Evolutionary conservation across 441 rosid genomes (phyloP), one percentile per base, ranked within the genome.

Genomic region (Eruca vesicaria): DNA sequence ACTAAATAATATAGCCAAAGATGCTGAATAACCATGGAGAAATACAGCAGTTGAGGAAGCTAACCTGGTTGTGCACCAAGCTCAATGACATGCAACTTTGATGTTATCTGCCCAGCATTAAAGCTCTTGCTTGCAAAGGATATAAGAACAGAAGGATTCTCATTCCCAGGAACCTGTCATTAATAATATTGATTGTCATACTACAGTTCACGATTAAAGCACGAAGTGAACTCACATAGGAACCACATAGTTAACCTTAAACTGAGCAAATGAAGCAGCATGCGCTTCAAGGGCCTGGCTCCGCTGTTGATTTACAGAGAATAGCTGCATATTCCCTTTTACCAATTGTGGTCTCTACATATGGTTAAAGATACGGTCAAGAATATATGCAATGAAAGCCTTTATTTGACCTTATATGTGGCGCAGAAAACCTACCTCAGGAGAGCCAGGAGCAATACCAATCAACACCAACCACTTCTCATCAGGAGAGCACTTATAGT

Each of bases 241-340:
- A 60, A 78, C 50, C 9, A 18, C 41, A 20, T 18, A 32, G 63
- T 45, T 66, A 72, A 91, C 99, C 84, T 91, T 95, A 61, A 87
- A 88, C 66, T 87, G 86, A 31, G 97, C 92, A 80, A 93, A 95
- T 62, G 99, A 82, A 8, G 99, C 96, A 83, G 99, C 96, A 87
- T 95, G 99, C 28, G 99, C 99, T 83, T 95, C 99, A 69, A 95
- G 97, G 52, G 97, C 98, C 84, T 95, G 99, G 83, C 99, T 93
- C 26, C 98, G 93, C 84, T 95, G 98, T 83, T 95, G 98, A 48
- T 95, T 96, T 69, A 94, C 85, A 20, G 99, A 94, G 85, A 92
- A 94, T 69, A 94, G 97, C 77, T 94, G 99, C 99, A 94, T 90
- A 69, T 89, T 94, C 81, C 98, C 99, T 83, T 92, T 94, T 45